Base-by-base conservation (phyloP, 495 filamentous ascomycete species). In the Neurospora sp. region DNA sequence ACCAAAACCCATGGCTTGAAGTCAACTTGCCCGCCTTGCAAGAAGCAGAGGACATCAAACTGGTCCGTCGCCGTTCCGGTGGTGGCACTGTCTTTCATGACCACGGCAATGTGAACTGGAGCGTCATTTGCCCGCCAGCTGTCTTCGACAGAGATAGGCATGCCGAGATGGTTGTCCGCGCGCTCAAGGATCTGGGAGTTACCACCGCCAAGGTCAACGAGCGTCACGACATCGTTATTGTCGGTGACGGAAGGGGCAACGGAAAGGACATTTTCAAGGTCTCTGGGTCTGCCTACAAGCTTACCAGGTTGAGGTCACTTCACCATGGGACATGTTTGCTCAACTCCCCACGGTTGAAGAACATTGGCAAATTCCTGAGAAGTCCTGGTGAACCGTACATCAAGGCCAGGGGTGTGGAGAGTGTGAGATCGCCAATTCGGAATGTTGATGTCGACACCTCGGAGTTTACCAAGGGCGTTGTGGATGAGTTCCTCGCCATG, bases 1-100 rank as follows among this genome's bases (percentile, higher is more conserved):
- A 99, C 80, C 96, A 99, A 80, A 99, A 99, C 80, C 96, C 96
- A 46, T 99, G 95, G 95, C 85, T 93, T 10, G 96, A 99, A 81
- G 90, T 92, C 69, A 93, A 97, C 80, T 87, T 97, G 9, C 83
- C 83, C 23, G 83, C 86, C 10, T 82, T 94, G 2, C 80, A 83
- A 12, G 60, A 74, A 7, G 12, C 60, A 18, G 5, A 40, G 7
- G 27, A 84, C 62, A 69, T 37, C 37, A 46, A 38, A 31, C 88
- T 95, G 12, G 93, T 97, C 16, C 90, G 96, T 8, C 88, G 96
- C 18, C 86, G 95, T 49, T 93, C 90, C 27, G 96, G 96, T 37
- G 96, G 96, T 37, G 96, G 96, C 42, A 91, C 96, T 10, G 96
- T 99, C 41, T 97, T 93, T 79, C 96, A 99, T 82, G 96, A 98